Conservation (phyloP, 306 rosid species). For the Cicer yamashitae region DNA sequence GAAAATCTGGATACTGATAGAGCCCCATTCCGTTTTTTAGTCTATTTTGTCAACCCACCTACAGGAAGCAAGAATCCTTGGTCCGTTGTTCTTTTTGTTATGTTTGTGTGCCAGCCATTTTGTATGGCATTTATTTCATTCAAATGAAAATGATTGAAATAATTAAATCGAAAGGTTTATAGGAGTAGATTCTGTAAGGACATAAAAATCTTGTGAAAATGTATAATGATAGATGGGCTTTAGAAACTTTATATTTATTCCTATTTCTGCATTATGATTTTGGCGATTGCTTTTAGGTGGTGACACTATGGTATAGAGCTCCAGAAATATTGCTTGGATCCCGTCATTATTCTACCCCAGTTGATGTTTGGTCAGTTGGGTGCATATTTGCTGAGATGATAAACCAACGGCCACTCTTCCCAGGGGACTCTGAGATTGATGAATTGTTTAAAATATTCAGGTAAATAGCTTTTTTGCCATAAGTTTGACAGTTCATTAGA, state of each 20-base stretch:
- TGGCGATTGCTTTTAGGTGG: constrained; percentile 68
- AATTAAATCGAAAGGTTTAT: not conserved
- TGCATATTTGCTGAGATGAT: constrained; percentile 99
- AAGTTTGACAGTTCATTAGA: constrained; percentile 6
- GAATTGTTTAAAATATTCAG: constrained; percentile 95
- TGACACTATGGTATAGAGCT: constrained; percentile 99
- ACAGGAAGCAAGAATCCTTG: constrained; percentile 40
- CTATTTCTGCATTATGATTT: constrained; percentile 35
- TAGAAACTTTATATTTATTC: constrained; percentile 9
- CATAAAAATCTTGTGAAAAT: not conserved
- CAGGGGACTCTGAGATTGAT: constrained; percentile 99
- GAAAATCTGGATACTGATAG: not conserved
- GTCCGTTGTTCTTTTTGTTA: constrained; percentile 29
- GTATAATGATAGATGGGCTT: constrained; percentile 5
- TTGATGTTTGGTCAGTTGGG: constrained; percentile 99
- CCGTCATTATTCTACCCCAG: constrained; percentile 96
- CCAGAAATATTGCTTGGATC: constrained; percentile 99
- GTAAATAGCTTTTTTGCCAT: constrained; percentile 55
- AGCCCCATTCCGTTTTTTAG: not conserved
- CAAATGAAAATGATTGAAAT: not conserved
- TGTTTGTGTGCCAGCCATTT: not conserved
- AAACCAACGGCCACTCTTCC: constrained; percentile 85
- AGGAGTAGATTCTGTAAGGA: not conserved
- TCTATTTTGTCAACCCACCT: not conserved
- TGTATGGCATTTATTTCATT: constrained; percentile 36